Conservation (phyloP, 352 stramenopile species). For the Globisporangium paroecandrum region DNA sequence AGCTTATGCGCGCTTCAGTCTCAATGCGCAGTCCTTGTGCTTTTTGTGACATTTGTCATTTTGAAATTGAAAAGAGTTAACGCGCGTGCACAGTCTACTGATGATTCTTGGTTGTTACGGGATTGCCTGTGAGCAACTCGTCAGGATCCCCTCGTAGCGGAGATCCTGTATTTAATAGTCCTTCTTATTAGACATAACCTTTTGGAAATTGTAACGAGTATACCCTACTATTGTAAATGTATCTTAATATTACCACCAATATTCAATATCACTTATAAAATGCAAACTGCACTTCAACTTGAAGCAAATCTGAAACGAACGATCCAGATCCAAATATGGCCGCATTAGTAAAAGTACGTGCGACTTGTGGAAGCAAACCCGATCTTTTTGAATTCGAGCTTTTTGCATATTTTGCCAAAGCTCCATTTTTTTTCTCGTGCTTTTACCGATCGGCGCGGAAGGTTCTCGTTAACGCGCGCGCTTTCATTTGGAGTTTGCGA, state of each 20-base stretch:
- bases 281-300: neutral
- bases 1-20: neutral
- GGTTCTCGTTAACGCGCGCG: too few species aligned
- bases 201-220: too few species aligned
- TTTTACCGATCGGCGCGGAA: too few species aligned
- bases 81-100: too few species aligned
- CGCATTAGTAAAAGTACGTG: neutral
- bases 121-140: neutral
- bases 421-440: too few species aligned
- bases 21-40: neutral
- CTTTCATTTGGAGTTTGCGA: neutral
- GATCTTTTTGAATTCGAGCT: too few species aligned
- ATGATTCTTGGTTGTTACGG: neutral
- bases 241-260: too few species aligned
- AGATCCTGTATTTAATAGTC: neutral
- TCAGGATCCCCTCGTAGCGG: neutral
- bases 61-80: neutral
- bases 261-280: neutral
- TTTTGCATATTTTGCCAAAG: too few species aligned
- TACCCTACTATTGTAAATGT: too few species aligned
- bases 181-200: neutral
- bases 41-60: neutral
- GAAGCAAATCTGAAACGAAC: neutral
- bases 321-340: neutral
- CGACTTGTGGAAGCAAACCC: neutral